Percentiles rank a stretch among this genome's conserved stretches.
Evolutionary conservation across 768 basidiomycete species (phyloP).

Genomic region (Amanita exitialis): DNA sequence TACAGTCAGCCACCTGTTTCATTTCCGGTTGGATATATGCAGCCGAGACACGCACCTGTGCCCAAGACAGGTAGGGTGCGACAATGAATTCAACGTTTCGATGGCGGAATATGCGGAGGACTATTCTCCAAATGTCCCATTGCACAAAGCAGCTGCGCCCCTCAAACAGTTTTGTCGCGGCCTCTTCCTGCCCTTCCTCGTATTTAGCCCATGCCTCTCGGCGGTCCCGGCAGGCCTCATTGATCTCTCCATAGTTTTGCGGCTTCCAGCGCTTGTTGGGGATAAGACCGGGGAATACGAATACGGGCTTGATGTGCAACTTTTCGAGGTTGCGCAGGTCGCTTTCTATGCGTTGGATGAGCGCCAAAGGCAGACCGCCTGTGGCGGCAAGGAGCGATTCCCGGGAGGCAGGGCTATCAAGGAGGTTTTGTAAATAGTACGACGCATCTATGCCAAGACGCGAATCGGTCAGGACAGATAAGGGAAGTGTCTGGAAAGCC

Average conservation of each 20-base stretch:
- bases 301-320: constrained; percentile 94
- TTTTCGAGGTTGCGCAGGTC: constrained; percentile 89
- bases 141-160: constrained; percentile 60
- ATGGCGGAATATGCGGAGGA: constrained; percentile 87
- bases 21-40: constrained; percentile 5
- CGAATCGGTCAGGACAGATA: constrained; percentile 78
- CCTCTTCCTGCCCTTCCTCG: constrained; percentile 85
- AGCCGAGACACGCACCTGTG: constrained; percentile 65
- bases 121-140: constrained; percentile 92
- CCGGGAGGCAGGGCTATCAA: constrained; percentile 63
- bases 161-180: constrained; percentile 79
- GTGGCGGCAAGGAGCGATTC: constrained; percentile 93
- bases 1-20: too few relatives aligned
- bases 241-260: constrained; percentile 44
- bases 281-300: constrained; percentile 87
- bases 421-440: constrained; percentile 75
- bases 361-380: constrained; percentile 85
- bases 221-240: constrained; percentile 66
- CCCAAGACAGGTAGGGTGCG: constrained; percentile 92
- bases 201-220: constrained; percentile 90
- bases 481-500: constrained; percentile 73
- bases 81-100: constrained; percentile 93
- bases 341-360: constrained; percentile 80
- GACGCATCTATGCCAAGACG: constrained; percentile 96
- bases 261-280: constrained; percentile 69